Percentiles rank a stretch among this genome's conserved stretches.
Evolutionary conservation across 306 rosid species (phyloP).

Genomic region (Heteromeles arbutifolia): DNA sequence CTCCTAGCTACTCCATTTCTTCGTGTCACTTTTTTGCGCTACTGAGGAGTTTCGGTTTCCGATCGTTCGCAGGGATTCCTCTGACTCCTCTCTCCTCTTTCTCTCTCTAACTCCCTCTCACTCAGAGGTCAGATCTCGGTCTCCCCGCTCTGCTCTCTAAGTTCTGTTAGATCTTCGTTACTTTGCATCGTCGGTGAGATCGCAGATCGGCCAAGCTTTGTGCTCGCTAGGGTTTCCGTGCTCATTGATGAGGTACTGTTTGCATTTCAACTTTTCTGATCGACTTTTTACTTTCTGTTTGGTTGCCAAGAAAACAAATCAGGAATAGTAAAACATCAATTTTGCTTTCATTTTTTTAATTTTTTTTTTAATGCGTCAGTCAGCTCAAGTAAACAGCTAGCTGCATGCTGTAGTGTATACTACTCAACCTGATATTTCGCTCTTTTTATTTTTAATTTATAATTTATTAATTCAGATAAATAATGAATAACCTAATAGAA

Average conservation of each 20-base stretch:
- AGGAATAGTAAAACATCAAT: background rate
- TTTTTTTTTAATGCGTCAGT: background rate
- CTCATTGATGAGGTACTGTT: conserved; percentile 25
- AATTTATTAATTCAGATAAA: too few relatives aligned
- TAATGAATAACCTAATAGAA: too few relatives aligned
- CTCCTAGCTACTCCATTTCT: conserved; percentile 16
- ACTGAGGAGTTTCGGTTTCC: conserved; percentile 40
- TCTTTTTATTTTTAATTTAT: background rate
- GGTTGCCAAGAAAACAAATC: conserved; percentile 21
- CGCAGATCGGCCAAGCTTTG: conserved; percentile 27
- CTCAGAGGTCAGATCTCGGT: conserved; percentile 38
- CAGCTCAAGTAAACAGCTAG: background rate
- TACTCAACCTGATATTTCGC: background rate
- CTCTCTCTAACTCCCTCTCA: background rate
- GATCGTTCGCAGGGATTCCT: conserved; percentile 39
- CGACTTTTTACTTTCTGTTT: conserved; percentile 13
- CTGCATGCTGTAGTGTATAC: conserved; percentile 1
- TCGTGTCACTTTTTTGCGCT: conserved; percentile 65
- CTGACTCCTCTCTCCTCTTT: conserved; percentile 7
- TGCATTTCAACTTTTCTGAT: background rate
- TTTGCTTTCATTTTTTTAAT: background rate
- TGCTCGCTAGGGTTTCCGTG: conserved; percentile 20
- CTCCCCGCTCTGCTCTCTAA: background rate
- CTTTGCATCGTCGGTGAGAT: background rate
- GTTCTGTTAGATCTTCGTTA: conserved; percentile 13